Evolutionary conservation across 1,284 basidiomycete species (phyloP).

Genomic region (Flammula alnicola): DNA sequence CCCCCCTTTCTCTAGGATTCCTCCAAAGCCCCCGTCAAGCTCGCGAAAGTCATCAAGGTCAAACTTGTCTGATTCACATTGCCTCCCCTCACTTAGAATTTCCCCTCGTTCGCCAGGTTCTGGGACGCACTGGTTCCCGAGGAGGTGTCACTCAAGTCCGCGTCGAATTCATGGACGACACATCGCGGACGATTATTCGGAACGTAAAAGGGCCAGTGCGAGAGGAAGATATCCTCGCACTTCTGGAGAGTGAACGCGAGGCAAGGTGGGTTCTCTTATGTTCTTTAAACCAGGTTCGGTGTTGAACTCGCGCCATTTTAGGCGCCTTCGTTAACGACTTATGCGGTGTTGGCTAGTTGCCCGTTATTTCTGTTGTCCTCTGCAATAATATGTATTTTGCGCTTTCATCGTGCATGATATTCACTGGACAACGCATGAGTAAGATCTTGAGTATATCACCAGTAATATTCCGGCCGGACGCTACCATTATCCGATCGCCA

Average conservation of each 20-base stretch:
- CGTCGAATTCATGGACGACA: constrained; percentile 99
- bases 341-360: constrained; percentile 19
- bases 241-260: constrained; percentile 99
- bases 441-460: constrained; percentile 17
- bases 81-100: constrained; percentile 11
- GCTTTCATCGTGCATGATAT: constrained; percentile 6
- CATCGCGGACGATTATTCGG: constrained; percentile 94
- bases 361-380: constrained; percentile 21
- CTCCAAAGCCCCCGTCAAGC: constrained; percentile 91
- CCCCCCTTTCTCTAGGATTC: constrained; percentile 58
- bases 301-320: constrained; percentile 19
- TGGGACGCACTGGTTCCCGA: constrained; percentile 98
- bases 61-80: constrained; percentile 4
- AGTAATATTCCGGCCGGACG: constrained; percentile 20
- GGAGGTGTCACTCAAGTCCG: constrained; percentile 99
- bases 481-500: constrained; percentile 19
- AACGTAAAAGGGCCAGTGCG: constrained; percentile 99
- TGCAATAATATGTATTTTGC: constrained; percentile 31
- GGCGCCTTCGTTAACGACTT: constrained; percentile 45
- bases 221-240: constrained; percentile 95
- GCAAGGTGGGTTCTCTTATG: constrained; percentile 79
- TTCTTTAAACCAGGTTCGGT: not conserved
- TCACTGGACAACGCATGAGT: constrained; percentile 1
- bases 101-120: constrained; percentile 63
- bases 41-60: constrained; percentile 96